Evolutionary conservation across 345 rosid species (phyloP), one percentile per base, ranked within the genome.

Genomic region (Eutrema japonicum): DNA sequence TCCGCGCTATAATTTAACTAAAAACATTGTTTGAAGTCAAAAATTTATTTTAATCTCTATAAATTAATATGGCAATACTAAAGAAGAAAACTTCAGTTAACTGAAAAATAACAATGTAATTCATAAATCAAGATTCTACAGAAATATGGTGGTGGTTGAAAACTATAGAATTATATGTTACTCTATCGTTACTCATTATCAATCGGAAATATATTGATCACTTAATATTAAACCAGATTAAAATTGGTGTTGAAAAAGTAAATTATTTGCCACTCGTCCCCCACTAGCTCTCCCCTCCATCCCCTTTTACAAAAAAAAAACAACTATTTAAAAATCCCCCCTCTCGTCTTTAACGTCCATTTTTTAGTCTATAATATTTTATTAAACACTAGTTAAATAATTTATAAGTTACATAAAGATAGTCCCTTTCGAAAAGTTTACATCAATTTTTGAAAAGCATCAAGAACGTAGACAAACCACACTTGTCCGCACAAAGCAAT

Each of bases 241-340:
- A 27, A n/a, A 30, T 5, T 58, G 62, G 41, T 26, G 8, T 50
- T 62, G 43, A 47, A 46, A 75, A 54, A 22, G 65, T 69, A 76
- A 76, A 62, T 47, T 68, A 69, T 62, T 62, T 69, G 75, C 66
- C 75, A 69, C 79, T 76, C 75, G 70, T 76, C 70, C 62, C 75
- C 75, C 79, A 76, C 75, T 76, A 76, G 58, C 75, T 68, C 36
- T n/a, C 35, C 35, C 37, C 30, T 53, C 42, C 51, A 52, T 35
- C 37, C 3, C 3, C 37, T 46, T 76, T 68, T 53, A 35, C 29
- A 14, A n/a, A n/a, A 33, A 68, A 67, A 60, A 68, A 68, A 60
- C 4, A n/a, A 59, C 12, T 50, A 42, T 68, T 35, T 61, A 7
- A 51, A 75, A 75, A 52, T 42, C 16, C 16, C 13, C 3, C 32